Percentiles rank a stretch among this genome's conserved stretches.
These are phyloP conservation scores for Kalmanozyma brasiliensis DNA, from an alignment of 1,284 basidiomycete genomes.

Conservation along the genomic window DNA sequence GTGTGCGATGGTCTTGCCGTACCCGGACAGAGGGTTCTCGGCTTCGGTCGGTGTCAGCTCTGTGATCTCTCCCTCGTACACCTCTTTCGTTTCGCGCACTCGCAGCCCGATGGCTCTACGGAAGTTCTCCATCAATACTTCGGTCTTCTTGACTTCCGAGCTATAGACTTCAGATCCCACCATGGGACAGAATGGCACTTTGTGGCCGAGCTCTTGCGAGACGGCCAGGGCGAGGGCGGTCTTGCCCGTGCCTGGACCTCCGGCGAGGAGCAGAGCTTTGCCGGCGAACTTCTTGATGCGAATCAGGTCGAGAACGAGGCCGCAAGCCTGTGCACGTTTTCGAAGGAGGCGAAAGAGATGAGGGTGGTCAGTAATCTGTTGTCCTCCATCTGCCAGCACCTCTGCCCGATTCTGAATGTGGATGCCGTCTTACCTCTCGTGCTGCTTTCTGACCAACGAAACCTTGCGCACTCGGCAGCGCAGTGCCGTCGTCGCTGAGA, in stretches of 20 bases:
- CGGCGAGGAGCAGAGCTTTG: slow-evolving; percentile 84
- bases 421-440: slow-evolving; percentile 77
- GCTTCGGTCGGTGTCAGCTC: slow-evolving; percentile 88
- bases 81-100: slow-evolving; percentile 87
- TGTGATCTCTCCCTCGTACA: slow-evolving; percentile 98
- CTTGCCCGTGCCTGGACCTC: slow-evolving; percentile 92
- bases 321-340: slow-evolving; percentile 76
- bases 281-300: slow-evolving; percentile 92
- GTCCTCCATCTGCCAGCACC: not conserved
- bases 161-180: slow-evolving; percentile 97
- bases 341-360: not conserved
- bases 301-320: slow-evolving; percentile 88
- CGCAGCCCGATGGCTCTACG: slow-evolving; percentile 85
- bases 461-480: slow-evolving; percentile 76
- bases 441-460: slow-evolving; percentile 91
- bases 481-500: slow-evolving; percentile 84
- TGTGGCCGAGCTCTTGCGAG: slow-evolving; percentile 90
- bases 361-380: not conserved
- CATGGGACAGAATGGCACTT: slow-evolving; percentile 98
- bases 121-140: slow-evolving; percentile 95
- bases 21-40: slow-evolving; percentile 74
- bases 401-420: not conserved
- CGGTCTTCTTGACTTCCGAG: slow-evolving; percentile 98
- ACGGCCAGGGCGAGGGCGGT: slow-evolving; percentile 94
- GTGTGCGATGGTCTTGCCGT: slow-evolving; percentile 97